Conservation (phyloP, 768 basidiomycete species). For the Infundibulicybe gibba region DNA sequence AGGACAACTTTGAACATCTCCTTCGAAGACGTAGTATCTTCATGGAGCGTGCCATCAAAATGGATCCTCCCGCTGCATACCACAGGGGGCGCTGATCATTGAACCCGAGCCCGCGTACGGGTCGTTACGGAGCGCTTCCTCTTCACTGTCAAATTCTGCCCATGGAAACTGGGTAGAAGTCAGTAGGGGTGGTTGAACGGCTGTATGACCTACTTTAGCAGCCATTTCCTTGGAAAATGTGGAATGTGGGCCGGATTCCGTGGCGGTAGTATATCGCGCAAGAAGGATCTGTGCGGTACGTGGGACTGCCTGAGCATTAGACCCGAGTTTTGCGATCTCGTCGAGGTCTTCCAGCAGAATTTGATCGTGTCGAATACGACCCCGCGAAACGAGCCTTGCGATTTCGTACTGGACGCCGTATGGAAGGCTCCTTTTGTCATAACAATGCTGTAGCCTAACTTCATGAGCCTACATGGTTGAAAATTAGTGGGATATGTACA, state of each 20-base stretch:
- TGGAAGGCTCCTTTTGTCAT: constrained; percentile 27
- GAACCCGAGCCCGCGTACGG: constrained; percentile 26
- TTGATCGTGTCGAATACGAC: constrained; percentile 21
- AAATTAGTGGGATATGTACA: too few species aligned
- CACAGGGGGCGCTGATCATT: constrained; percentile 22
- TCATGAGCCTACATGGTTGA: background rate
- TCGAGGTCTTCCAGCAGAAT: constrained; percentile 25
- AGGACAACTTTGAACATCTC: constrained; percentile 26
- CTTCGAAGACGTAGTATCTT: background rate
- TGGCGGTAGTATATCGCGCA: background rate
- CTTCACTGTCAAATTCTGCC: constrained; percentile 43
- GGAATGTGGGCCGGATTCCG: background rate
- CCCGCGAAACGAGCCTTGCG: constrained; percentile 34
- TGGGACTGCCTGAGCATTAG: constrained; percentile 31
- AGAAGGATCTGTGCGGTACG: constrained; percentile 10
- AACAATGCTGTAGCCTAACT: constrained; percentile 12
- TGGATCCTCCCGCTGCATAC: background rate
- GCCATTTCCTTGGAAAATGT: constrained; percentile 16
- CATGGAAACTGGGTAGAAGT: constrained; percentile 35
- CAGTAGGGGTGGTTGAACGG: background rate
- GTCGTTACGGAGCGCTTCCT: constrained; percentile 17
- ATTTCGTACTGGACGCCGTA: constrained; percentile 55
- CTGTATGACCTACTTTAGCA: constrained; percentile 14
- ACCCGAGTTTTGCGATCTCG: constrained; percentile 15
- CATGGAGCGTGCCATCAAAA: constrained; percentile 3